Evolutionary conservation across 2,329 filamentous ascomycete genomes (phyloP).

Genomic region (Ophiostoma ips): DNA sequence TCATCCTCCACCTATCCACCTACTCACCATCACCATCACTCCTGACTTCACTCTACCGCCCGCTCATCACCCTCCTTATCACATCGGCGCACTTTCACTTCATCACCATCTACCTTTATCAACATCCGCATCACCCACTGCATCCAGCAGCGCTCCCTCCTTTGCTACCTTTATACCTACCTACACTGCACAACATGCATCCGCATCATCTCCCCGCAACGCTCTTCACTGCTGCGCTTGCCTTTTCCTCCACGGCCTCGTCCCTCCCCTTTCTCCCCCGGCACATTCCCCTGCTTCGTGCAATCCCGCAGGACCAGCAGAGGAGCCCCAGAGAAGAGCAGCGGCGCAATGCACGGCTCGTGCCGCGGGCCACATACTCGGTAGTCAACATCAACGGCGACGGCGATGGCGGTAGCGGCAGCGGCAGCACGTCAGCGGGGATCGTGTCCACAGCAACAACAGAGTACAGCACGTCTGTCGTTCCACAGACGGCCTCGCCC

Average conservation of each 20-base stretch:
- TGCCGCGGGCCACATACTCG: constrained; percentile 24
- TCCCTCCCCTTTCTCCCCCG: constrained; percentile 15
- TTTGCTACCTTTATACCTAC: neutral
- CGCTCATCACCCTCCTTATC: neutral
- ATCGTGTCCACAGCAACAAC: neutral
- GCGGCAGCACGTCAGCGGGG: neutral
- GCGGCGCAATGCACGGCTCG: constrained; percentile 12
- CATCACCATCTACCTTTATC: neutral
- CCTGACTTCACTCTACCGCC: neutral
- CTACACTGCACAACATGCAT: constrained; percentile 11
- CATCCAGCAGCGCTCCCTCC: neutral
- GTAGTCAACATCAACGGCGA: constrained; percentile 24
- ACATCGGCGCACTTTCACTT: neutral
- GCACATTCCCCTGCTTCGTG: neutral
- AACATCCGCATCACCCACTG: neutral
- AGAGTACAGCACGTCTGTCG: neutral
- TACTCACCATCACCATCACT: neutral
- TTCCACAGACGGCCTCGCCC: constrained; percentile 16
- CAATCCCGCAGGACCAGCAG: neutral
- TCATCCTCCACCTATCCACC: too few species aligned
- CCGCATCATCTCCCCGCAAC: constrained; percentile 9
- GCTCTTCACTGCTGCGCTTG: constrained; percentile 10
- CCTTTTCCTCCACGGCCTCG: constrained; percentile 7
- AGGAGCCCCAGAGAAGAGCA: neutral
- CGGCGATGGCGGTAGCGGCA: neutral